Evolutionary conservation across 2,329 filamentous ascomycete species (phyloP), one percentile per base, ranked within the genome.

Genomic region (Monascus ruber): DNA sequence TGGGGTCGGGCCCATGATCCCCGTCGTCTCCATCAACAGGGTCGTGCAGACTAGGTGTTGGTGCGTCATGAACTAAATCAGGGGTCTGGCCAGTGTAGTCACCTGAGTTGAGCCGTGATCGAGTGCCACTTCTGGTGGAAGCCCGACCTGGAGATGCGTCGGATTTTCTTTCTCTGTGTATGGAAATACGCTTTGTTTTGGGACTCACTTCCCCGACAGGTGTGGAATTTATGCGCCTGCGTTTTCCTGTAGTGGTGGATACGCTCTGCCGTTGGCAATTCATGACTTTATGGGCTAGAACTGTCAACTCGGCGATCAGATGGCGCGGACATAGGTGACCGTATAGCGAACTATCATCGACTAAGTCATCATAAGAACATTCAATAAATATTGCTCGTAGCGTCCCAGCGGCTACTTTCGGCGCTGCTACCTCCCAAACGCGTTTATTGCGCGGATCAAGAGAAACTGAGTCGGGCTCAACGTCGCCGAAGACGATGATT

Each of bases 401-500:
- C 4, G 73, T 70, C 1, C 85, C 85, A 0, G 71, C 65, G 0
- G 72, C 82, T 25, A 98, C 79, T 56, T 93, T 94, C 6, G 82
- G 82, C 0, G 88, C 89, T 0, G 89, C 89, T 53, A 91, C 84
- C 47, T 77, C 74, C 91, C 91, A 98, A 9, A 98, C 78, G 9
- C 71, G 69, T n/a, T 73, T 66, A 48, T 91, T 96, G 24, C 88
- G 79, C 1, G 89, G 87, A 1, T 77, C 81, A 2, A 89, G 63
- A 0, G 86, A 93, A 25, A 96, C 64, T 6, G 79, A 81, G 60
- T 98, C 91, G 1, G 91, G 87, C 56, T 98, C 91, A 31, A 96
- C 85, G 49, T 98, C 91, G 11, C 91, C 91, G 56, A 95, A 96
- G 36, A 98, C 84, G 43, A 98, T 75, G 2, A 96, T 76, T 62